A percentile compares a stretch with the other conserved stretches of the same genome.
phyloP scores from a whole-genome alignment of 2,329 filamentous ascomycete genomes.

The Colletotrichum sansevieriae region DNA sequence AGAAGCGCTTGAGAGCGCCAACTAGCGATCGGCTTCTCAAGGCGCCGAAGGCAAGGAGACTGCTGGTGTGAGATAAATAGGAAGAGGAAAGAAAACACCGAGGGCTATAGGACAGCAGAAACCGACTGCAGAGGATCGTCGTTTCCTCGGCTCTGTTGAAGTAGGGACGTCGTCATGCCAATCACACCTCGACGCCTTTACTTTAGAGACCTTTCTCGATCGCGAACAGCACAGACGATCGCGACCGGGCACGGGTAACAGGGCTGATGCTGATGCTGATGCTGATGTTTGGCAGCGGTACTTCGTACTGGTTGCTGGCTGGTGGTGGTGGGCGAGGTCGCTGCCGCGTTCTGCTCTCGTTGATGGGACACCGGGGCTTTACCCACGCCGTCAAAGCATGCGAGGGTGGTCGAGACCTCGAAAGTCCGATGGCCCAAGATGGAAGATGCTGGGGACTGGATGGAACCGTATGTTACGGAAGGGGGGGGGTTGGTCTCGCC shows the following conservation, averaged over 20 bases:
- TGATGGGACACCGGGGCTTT: background rate
- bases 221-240: slow-evolving; percentile 31
- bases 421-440: background rate
- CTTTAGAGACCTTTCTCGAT: slow-evolving; percentile 6
- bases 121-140: background rate
- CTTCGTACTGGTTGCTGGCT: no score
- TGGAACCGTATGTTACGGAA: slow-evolving; percentile 38
- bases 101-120: background rate
- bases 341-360: no score
- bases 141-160: slow-evolving; percentile 5
- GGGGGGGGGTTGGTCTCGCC: background rate
- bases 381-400: background rate
- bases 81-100: slow-evolving; percentile 31
- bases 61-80: slow-evolving; percentile 29
- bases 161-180: slow-evolving; percentile 9
- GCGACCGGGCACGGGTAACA: slow-evolving; percentile 17
- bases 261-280: slow-evolving; percentile 16
- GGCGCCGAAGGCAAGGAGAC: slow-evolving; percentile 29
- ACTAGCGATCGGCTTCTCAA: slow-evolving; percentile 23
- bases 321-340: background rate
- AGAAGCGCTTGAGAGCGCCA: background rate
- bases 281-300: slow-evolving; percentile 2
- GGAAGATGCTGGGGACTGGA: slow-evolving; percentile 3
- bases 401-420: background rate
- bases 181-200: background rate